Base-by-base conservation (phyloP, 305 asterid species). In the Plantago rigida region DNA sequence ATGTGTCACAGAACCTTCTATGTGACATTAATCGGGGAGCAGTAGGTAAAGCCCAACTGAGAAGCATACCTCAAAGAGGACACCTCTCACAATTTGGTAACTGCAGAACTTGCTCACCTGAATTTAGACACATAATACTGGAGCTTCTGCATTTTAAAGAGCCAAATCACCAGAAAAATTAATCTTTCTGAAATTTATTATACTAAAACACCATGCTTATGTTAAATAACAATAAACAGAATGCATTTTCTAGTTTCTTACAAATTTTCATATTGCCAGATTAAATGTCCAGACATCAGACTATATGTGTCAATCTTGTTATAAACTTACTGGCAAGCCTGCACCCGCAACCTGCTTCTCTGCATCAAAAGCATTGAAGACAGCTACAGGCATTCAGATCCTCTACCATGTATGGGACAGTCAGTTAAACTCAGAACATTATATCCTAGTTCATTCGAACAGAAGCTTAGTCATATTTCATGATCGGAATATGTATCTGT, bases 311-410 rank as follows among this genome's bases (percentile, higher is more conserved):
- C 84, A 66, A 60, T 81, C 87, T 78, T 72, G 73, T 84, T 83
- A 87, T 74, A 79, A 65, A 83, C 71, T 76, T 82, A 81, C 72
- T 64, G 73, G 76, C 81, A 79, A 79, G 82, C 83, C 79, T 71
- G 95, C 86, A 71, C 74, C 84, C 79, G 73, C 84, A 78, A 73
- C 74, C 84, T 73, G 83, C 92, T 68, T 82, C 85, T 82, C 94
- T 84, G 95, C 95, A 87, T 79, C 83, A 86, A 86, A 89, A 89
- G 94, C 87, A 84, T 78, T 63, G 89, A 84, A 81, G 87, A 84
- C 79, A 86, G 84, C 89, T 77, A 80, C 76, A 75, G 83, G 83
- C 75, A 68, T 86, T 78, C 75, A 79, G 82, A 77, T 77, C 74
- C 63, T 76, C 73, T 60, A 44, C 69, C 69, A 62, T 53, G 63